Percentiles rank a stretch among this genome's conserved stretches.
These are phyloP conservation scores for Heterobasidion irregulare DNA, from an alignment of 1,284 basidiomycete species.

Conservation along the genomic window DNA sequence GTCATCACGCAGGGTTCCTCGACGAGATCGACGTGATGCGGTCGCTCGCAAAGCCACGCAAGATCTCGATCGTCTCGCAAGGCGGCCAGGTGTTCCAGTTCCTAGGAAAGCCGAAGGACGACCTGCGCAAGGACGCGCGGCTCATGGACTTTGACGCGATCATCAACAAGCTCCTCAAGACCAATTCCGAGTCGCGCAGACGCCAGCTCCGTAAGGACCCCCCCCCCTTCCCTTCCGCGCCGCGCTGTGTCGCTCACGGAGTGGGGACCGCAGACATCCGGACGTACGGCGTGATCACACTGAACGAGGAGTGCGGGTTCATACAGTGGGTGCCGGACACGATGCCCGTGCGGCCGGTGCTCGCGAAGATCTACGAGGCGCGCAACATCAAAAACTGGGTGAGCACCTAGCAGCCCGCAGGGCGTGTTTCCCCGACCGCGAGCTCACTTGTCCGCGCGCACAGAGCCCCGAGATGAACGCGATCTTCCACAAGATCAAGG, in stretches of 20 bases:
- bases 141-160: constrained; percentile 98
- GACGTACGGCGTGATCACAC: constrained; percentile 92
- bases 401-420: constrained; percentile 23
- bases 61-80: constrained; percentile 80
- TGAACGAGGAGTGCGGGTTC: constrained; percentile 96
- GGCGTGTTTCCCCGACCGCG: not conserved
- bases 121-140: constrained; percentile 94
- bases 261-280: constrained; percentile 67
- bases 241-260: not conserved
- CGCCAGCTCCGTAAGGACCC: constrained; percentile 71
- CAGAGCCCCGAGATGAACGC: constrained; percentile 29
- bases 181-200: constrained; percentile 87
- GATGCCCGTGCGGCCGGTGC: constrained; percentile 74
- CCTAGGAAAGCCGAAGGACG: constrained; percentile 96
- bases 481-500: constrained; percentile 50
- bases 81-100: constrained; percentile 88
- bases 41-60: constrained; percentile 89
- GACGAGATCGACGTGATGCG: constrained; percentile 91
- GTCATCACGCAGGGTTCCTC: constrained; percentile 47
- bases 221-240: not conserved
- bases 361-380: constrained; percentile 68
- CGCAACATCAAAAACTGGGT: constrained; percentile 60
- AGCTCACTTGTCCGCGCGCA: not conserved
- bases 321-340: constrained; percentile 99
- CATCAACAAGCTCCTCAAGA: constrained; percentile 95